Evolutionary conservation across 257 asterid species (phyloP).

Genomic region (Ballota nigra): DNA sequence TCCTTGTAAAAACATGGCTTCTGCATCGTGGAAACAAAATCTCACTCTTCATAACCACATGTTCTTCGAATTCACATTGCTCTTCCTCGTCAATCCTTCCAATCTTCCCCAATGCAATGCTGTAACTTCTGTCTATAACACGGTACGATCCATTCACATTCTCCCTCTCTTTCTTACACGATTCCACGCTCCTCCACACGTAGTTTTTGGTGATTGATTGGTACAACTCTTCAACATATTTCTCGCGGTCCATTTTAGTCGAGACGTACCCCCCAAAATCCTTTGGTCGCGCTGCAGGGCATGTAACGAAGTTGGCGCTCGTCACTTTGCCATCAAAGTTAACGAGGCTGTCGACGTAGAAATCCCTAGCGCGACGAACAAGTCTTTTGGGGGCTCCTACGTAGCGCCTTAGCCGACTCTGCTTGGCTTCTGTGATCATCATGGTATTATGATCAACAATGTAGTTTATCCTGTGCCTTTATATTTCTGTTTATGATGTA

Average conservation of each 20-base stretch:
- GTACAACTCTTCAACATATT: conserved; percentile 18
- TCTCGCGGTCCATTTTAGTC: not conserved
- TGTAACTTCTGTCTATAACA: conserved; percentile 42
- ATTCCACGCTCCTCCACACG: not conserved
- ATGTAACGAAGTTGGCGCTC: conserved; percentile 19
- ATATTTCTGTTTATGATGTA: not conserved
- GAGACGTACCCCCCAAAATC: not conserved
- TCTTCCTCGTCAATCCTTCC: conserved; percentile 56
- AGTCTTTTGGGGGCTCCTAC: conserved; percentile 35
- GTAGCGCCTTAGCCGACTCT: conserved; percentile 28
- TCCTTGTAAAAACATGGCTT: no score
- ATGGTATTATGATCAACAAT: not conserved
- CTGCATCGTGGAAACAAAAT: conserved; percentile 24
- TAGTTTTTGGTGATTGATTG: conserved; percentile 25
- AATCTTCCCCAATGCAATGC: conserved; percentile 50
- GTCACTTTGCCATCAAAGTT: conserved; percentile 33
- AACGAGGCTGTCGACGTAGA: conserved; percentile 41
- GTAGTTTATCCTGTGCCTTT: not conserved
- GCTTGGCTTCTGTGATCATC: conserved; percentile 25
- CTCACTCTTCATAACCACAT: conserved; percentile 26
- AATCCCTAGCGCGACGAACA: conserved; percentile 39
- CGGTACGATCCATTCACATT: not conserved
- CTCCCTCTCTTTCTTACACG: not conserved
- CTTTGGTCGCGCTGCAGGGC: conserved; percentile 19
- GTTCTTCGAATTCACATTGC: conserved; percentile 41